Base-by-base conservation (phyloP, 116 monocot genomes). In the Posidonia oceanica region DNA sequence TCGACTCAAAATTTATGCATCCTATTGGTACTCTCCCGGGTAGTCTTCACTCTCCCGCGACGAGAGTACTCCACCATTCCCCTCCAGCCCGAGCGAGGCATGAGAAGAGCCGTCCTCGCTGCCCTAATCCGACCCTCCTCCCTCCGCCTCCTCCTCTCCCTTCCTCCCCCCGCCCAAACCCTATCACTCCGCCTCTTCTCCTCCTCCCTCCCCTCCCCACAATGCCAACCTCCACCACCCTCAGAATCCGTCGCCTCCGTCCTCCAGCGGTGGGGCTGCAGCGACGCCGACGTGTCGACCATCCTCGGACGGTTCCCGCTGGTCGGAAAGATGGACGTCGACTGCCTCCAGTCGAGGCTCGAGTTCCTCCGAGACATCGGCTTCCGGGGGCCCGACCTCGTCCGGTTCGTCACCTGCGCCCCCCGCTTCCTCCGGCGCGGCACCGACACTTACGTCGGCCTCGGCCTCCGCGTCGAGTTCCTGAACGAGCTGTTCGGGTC, bases 371-470 rank as follows among this genome's bases (percentile, higher is more conserved):
- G 54, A 12, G 21, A 6, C 15, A 37, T 75, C 61, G 76, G 76
- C 40, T 18, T 80, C 67, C 16, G 5, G 15, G 60, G 54, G 17
- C 18, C 53, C 5, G 62, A 80, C 68, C 66, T 80, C 76, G 68
- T 68, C 72, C 52, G 39, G 18, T 52, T 80, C 52, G 56, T 80
- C 76, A 63, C 66, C 16, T 72, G 80, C 61, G 71, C 66, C n/a
- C 80, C 80, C 10, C 80, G 76, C 68, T 72, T 80, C 75, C 75
- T 76, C 55, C 39, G 61, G 17, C 64, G 66, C 39, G 22, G 69
- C 70, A 54, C 42, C 68, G 17, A 17, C 52, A 52, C 54, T 3
- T 58, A 63, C 44, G 41, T 59, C 52, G 59, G 22, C 42, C 36
- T 79, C 17, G 41, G 21, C 51, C 63, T 17, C 18, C 79, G 74